phyloP scores from a whole-genome alignment of 2,329 filamentous ascomycete species.

The Aspergillus bombycis region DNA sequence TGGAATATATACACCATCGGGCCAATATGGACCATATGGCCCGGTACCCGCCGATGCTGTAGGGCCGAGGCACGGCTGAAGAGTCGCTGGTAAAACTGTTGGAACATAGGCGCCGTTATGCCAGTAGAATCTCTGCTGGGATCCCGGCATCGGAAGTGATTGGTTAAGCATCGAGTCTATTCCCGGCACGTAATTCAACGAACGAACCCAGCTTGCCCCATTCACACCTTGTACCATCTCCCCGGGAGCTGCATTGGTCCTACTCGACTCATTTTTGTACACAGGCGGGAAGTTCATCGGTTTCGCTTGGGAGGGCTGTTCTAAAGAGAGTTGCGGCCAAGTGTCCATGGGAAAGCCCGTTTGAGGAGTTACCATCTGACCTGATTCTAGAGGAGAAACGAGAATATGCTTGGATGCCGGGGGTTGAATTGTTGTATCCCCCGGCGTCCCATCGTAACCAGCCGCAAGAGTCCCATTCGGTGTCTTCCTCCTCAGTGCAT shows the following conservation, averaged over 20 bases:
- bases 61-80: constrained; percentile 61
- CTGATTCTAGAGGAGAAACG: constrained; percentile 61
- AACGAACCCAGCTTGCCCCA: constrained; percentile 46
- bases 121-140: constrained; percentile 45
- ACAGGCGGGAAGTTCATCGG: constrained; percentile 43
- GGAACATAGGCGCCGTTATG: constrained; percentile 57
- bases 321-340: constrained; percentile 35
- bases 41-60: constrained; percentile 61
- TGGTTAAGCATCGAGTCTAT: constrained; percentile 67
- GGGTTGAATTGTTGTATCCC: constrained; percentile 71
- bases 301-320: constrained; percentile 34
- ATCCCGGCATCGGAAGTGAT: constrained; percentile 48
- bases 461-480: constrained; percentile 91
- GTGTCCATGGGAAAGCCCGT: constrained; percentile 34
- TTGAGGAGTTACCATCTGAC: constrained; percentile 37
- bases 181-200: constrained; percentile 52
- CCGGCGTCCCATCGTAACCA: constrained; percentile 83
- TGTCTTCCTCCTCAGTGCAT: constrained; percentile 87
- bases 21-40: constrained; percentile 65
- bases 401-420: constrained; percentile 83
- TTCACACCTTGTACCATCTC: constrained; percentile 38
- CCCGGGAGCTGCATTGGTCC: constrained; percentile 28
- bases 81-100: constrained; percentile 61
- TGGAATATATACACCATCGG: constrained; percentile 63
- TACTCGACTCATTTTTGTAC: constrained; percentile 40